Conservation (phyloP, 106 monocot species). For the Allium cepa region DNA sequence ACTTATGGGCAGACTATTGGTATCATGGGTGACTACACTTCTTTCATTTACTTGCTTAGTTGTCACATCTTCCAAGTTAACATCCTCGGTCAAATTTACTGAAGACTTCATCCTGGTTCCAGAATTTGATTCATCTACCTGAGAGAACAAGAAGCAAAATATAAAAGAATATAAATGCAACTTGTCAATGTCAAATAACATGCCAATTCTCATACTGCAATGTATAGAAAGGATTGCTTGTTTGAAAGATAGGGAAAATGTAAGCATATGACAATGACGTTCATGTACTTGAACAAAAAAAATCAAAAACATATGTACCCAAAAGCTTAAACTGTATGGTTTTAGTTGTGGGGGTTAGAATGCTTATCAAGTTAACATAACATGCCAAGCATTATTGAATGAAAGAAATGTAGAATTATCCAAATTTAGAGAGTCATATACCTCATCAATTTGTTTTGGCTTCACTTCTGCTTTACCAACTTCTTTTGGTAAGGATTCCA, state of each 20-base stretch:
- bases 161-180: background rate
- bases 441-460: background rate
- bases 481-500: conserved; percentile 32
- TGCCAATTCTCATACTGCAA: too few relatives aligned
- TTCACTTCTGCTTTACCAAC: conserved; percentile 20
- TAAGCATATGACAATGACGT: too few relatives aligned
- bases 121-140: conserved; percentile 8
- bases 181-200: too few relatives aligned
- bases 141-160: conserved; percentile 1
- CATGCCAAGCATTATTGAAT: too few relatives aligned
- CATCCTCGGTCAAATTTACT: background rate
- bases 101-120: background rate
- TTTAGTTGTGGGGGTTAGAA: conserved; percentile 14
- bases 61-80: background rate
- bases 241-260: too few relatives aligned
- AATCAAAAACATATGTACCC: too few relatives aligned
- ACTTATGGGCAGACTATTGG: background rate
- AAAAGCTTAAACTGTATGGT: conserved; percentile 8
- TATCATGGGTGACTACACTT: background rate
- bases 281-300: too few relatives aligned
- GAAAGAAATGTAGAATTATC: too few relatives aligned
- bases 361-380: too few relatives aligned
- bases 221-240: too few relatives aligned
- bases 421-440: too few relatives aligned
- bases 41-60: background rate